These are phyloP conservation scores for Metschnikowia arizonensis DNA, from an alignment of 805 yeast species.

Conservation along the genomic window DNA sequence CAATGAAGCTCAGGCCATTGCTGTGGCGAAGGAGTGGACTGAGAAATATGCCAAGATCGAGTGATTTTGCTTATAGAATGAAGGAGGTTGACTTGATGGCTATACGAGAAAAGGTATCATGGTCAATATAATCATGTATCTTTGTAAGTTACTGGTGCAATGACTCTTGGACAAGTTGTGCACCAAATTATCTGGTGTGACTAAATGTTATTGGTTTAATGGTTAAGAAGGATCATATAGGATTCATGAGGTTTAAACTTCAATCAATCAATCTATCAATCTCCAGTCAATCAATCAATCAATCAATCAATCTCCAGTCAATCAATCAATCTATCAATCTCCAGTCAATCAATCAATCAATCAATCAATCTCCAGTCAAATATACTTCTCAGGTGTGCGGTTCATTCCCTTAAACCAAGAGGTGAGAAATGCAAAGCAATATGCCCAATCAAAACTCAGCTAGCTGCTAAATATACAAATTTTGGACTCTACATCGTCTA, in stretches of 20 bases:
- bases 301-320: too few species aligned
- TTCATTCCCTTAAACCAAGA: background rate
- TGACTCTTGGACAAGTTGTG: too few species aligned
- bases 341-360: too few species aligned
- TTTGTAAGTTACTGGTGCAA: too few species aligned
- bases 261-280: too few species aligned
- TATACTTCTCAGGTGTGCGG: background rate
- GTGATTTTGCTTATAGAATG: background rate
- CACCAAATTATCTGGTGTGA: too few species aligned
- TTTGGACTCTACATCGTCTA: background rate
- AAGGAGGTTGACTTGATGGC: background rate
- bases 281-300: too few species aligned
- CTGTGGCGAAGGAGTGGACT: constrained; percentile 78
- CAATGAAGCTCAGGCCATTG: constrained; percentile 74
- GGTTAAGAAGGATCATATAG: too few species aligned
- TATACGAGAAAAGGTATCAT: background rate
- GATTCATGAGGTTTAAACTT: too few species aligned
- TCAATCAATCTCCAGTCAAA: background rate
- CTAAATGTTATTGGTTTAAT: too few species aligned
- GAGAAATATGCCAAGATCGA: constrained; percentile 45
- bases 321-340: too few species aligned
- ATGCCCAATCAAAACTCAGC: background rate
- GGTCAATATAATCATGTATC: too few species aligned
- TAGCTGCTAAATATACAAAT: background rate
- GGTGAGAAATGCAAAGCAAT: background rate